Conservation (phyloP, 1,139 yeast genomes). For the Suhomyces wounanorum region DNA sequence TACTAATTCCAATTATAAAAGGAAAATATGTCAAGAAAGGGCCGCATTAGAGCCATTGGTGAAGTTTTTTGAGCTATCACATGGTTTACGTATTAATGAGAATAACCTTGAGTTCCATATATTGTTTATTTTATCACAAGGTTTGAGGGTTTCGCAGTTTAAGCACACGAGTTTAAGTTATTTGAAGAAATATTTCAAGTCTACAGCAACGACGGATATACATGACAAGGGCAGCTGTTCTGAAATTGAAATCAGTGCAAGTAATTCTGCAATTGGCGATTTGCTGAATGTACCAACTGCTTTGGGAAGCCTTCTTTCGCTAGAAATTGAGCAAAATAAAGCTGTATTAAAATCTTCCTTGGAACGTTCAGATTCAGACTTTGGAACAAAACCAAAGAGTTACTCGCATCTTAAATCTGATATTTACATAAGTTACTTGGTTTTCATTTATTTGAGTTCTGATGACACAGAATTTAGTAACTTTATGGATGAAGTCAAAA, state of each 20-base stretch:
- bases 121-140: constrained; percentile 56
- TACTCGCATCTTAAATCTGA: constrained; percentile 7
- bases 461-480: constrained; percentile 50
- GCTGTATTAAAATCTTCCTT: not conserved
- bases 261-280: constrained; percentile 8
- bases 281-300: constrained; percentile 7
- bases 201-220: constrained; percentile 14
- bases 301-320: not conserved
- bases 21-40: constrained; percentile 41
- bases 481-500: constrained; percentile 48
- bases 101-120: constrained; percentile 60
- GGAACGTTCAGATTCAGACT: not conserved
- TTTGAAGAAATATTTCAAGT: constrained; percentile 50
- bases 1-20: constrained; percentile 25
- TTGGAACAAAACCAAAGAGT: not conserved
- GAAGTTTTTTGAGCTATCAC: constrained; percentile 47
- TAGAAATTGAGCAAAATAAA: not conserved
- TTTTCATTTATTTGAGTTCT: constrained; percentile 56
- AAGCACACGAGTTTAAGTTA: constrained; percentile 57
- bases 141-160: constrained; percentile 63
- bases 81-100: constrained; percentile 41
- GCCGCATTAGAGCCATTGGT: constrained; percentile 44
- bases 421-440: constrained; percentile 37
- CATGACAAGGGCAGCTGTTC: not conserved
- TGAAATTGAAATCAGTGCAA: not conserved